Evolutionary conservation across 176 grass and related monocot genomes (phyloP).

Genomic region (Oryza brachyantha): DNA sequence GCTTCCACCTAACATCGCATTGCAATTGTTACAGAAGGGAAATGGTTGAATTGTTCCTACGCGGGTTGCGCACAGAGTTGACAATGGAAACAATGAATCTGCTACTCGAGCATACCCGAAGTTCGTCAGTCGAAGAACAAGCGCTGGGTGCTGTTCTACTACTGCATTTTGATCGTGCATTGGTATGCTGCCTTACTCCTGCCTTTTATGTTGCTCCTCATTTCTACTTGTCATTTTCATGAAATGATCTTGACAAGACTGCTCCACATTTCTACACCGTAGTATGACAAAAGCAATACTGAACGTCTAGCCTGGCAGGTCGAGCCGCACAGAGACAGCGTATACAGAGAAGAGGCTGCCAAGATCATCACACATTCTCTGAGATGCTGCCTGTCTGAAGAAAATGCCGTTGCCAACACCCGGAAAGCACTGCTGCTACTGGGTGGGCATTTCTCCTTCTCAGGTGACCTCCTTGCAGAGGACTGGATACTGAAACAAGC

Average conservation of each 20-base stretch:
- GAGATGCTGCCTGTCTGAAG: conserved; percentile 36
- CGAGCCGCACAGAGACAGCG: not conserved
- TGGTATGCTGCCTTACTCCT: conserved; percentile 30
- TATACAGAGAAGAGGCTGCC: conserved; percentile 37
- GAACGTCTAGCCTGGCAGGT: conserved; percentile 26
- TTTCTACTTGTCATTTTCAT: not conserved
- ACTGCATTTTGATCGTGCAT: conserved; percentile 33
- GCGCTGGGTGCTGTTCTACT: conserved; percentile 42
- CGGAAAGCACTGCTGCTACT: conserved; percentile 52
- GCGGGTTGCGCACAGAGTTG: conserved; percentile 17
- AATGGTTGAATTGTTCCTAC: conserved; percentile 30
- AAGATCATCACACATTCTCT: conserved; percentile 35
- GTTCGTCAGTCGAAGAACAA: conserved; percentile 36
- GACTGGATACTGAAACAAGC: conserved; percentile 43
- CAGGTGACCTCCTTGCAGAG: conserved; percentile 43
- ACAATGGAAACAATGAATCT: conserved; percentile 32
- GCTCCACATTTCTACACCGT: not conserved
- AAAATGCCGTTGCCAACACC: conserved; percentile 22
- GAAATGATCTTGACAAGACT: not conserved
- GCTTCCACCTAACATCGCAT: not conserved
- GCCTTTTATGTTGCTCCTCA: not conserved
- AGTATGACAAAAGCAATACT: not conserved
- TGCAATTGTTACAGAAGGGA: conserved; percentile 20
- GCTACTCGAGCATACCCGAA: conserved; percentile 39
- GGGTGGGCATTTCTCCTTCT: conserved; percentile 54